Evolutionary conservation across 108 stramenopile genomes (phyloP).

Genomic region (Fragilaria radians): DNA sequence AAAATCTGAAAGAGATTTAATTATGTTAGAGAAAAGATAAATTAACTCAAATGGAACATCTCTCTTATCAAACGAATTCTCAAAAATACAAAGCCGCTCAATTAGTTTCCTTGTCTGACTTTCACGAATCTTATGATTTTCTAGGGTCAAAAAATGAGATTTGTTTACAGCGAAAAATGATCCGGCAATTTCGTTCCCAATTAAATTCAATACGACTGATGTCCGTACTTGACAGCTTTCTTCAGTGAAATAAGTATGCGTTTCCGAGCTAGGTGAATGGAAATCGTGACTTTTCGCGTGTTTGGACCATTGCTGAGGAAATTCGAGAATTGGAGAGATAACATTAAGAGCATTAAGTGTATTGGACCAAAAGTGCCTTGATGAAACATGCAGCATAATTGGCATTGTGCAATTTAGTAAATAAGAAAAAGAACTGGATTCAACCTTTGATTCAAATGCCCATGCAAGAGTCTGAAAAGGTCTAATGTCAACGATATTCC

Average conservation of each 20-base stretch:
- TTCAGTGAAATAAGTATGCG: slow-evolving; percentile 9
- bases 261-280: neutral
- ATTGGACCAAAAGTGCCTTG: slow-evolving; percentile 50
- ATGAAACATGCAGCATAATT: slow-evolving; percentile 35
- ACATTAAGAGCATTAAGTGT: slow-evolving; percentile 43
- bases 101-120: slow-evolving; percentile 47
- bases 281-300: neutral
- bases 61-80: neutral
- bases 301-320: slow-evolving; percentile 54
- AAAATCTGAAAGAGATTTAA: slow-evolving; percentile 1
- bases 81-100: slow-evolving; percentile 21
- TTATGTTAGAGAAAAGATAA: slow-evolving; percentile 6
- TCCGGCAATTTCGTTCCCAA: slow-evolving; percentile 18
- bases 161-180: neutral
- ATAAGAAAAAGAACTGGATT: slow-evolving; percentile 18
- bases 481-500: slow-evolving; percentile 56
- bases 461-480: slow-evolving; percentile 83
- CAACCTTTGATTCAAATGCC: slow-evolving; percentile 48
- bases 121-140: slow-evolving; percentile 58
- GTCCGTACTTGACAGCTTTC: slow-evolving; percentile 15
- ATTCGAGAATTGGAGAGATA: slow-evolving; percentile 30
- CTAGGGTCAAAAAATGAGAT: slow-evolving; percentile 46
- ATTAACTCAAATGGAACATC: neutral
- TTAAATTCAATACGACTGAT: slow-evolving; percentile 18
- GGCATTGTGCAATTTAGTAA: slow-evolving; percentile 42